phyloP scores from a whole-genome alignment of 2,329 filamentous ascomycete species.

The Ilyonectria robusta region DNA sequence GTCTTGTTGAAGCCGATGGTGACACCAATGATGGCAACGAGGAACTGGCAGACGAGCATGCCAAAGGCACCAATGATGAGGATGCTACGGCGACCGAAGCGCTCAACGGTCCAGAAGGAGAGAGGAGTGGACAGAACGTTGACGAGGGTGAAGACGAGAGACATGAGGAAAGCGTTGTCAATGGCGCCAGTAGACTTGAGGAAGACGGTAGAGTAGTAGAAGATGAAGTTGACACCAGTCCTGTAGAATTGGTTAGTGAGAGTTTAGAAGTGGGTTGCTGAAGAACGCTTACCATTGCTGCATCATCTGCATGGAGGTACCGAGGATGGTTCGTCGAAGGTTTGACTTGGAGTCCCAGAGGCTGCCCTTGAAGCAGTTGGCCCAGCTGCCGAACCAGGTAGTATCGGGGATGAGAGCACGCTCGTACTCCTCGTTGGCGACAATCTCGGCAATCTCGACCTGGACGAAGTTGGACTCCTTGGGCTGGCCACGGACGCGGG shows the following conservation, averaged over 20 bases:
- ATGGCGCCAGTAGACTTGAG: conserved; percentile 85
- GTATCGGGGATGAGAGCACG: conserved; percentile 74
- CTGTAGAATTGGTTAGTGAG: conserved; percentile 8
- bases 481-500: conserved; percentile 81
- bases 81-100: conserved; percentile 83
- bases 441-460: conserved; percentile 85
- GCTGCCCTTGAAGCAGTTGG: conserved; percentile 76
- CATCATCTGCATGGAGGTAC: conserved; percentile 84
- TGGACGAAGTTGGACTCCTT: conserved; percentile 81
- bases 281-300: conserved; percentile 69
- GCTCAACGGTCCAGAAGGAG: conserved; percentile 90
- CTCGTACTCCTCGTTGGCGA: conserved; percentile 93
- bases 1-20: conserved; percentile 69
- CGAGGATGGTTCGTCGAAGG: conserved; percentile 79
- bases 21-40: conserved; percentile 84
- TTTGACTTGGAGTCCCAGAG: conserved; percentile 75
- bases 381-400: conserved; percentile 79
- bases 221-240: conserved; percentile 92
- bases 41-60: conserved; percentile 90
- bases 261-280: background rate
- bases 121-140: conserved; percentile 89
- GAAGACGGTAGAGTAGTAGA: conserved; percentile 89
- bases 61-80: conserved; percentile 84
- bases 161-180: conserved; percentile 84
- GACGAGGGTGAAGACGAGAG: conserved; percentile 88